These are phyloP conservation scores for Trichoderma reesei DNA, from an alignment of 495 filamentous ascomycete genomes.

Conservation along the genomic window DNA sequence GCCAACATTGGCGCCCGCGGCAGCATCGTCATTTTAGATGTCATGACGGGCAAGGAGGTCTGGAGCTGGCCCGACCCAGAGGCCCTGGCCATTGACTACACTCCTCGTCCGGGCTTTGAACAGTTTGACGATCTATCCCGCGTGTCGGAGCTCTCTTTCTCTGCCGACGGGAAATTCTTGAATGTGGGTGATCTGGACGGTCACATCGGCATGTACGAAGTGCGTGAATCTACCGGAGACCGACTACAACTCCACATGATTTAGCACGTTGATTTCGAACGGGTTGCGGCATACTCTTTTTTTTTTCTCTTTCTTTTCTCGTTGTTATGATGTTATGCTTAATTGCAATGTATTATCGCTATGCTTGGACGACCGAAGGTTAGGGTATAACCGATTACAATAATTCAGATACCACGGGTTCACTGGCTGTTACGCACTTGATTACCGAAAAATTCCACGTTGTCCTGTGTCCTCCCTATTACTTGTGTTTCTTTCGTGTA, in stretches of 20 bases:
- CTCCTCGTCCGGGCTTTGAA: slow-evolving; percentile 16
- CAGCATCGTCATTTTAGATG: slow-evolving; percentile 23
- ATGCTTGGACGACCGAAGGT: neutral
- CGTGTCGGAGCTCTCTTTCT: slow-evolving; percentile 25
- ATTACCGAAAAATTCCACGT: neutral
- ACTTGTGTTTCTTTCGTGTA: no score
- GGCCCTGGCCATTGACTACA: slow-evolving; percentile 14
- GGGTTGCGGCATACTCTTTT: no score
- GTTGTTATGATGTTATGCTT: neutral
- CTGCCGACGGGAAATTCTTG: slow-evolving; percentile 24
- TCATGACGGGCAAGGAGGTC: slow-evolving; percentile 21
- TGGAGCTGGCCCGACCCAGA: slow-evolving; percentile 31
- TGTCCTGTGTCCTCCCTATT: neutral
- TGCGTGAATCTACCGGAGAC: slow-evolving; percentile 16
- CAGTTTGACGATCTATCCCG: slow-evolving; percentile 19
- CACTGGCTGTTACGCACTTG: neutral
- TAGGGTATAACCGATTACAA: neutral
- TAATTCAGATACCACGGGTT: slow-evolving; percentile 2
- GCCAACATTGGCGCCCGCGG: slow-evolving; percentile 22
- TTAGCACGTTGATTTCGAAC: neutral
- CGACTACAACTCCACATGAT: neutral
- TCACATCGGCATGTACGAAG: slow-evolving; percentile 22
- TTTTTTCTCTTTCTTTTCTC: no score
- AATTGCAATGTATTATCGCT: neutral
- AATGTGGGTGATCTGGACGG: slow-evolving; percentile 23